Base-by-base conservation (phyloP, 352 stramenopile genomes). In the Pythium periplocum region DNA sequence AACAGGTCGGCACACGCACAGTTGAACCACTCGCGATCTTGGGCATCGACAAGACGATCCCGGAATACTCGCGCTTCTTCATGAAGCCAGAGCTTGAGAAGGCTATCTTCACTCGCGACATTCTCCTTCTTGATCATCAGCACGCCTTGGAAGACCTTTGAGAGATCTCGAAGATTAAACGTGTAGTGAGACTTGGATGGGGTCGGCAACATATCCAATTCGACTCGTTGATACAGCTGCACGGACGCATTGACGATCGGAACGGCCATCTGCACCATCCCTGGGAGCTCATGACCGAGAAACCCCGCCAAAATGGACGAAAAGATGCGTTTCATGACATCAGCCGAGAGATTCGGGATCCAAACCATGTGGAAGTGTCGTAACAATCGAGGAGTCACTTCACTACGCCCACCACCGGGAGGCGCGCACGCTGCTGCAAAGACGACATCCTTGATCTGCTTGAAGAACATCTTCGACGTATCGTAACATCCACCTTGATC, bases 401-500 rank as follows among this genome's bases (percentile, higher is more conserved):
- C 85, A 49, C 82, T 96, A 7, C 88, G 76, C 9, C 89, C 89
- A 35, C 89, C 89, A 10, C 88, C 87, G 6, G 88, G 86, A 34
- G 88, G 88, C 6, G 88, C 88, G 55, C 87, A 96, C 2, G 88
- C 87, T 10, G 86, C 84, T 4, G 78, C 66, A 53, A 95, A 84
- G 1, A 91, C 79, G 3, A 96, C 74, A 47, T 97, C 89, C 33
- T 86, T 86, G 4, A 96, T 75, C 38, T 88, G 73, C 58, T 97
- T 98, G 55, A 97, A 95, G 51, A 97, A 97, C 71, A 98, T 85
- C 45, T 98, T 98, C 5, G 81, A 66, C 8, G 83, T 95, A 59
- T 98, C 91, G 66, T 97, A 97, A 48, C 79, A 96, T 0, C 85
- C 86, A 6, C 72, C 73, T 52, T 96, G 85, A 51, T 98, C 91